phyloP scores from a whole-genome alignment of 2,329 filamentous ascomycete genomes.

The Cercospora janseana region DNA sequence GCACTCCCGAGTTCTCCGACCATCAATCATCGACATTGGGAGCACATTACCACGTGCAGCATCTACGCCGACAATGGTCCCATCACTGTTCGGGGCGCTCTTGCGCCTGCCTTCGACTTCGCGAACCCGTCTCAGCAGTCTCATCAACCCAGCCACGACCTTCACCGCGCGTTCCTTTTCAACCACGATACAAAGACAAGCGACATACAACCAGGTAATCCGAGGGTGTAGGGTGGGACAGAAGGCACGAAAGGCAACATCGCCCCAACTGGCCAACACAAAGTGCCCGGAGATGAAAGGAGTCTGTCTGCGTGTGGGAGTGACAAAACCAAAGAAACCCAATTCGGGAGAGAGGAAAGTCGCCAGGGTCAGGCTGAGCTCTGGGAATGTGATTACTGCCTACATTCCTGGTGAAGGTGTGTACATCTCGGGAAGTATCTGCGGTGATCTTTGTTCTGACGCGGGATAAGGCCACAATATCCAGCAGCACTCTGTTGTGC shows the following conservation, averaged over 20 bases:
- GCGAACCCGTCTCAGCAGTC: conserved; percentile 27
- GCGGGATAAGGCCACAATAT: conserved; percentile 74
- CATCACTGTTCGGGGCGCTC: conserved; percentile 42
- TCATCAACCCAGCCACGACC: conserved; percentile 26
- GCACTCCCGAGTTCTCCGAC: conserved; percentile 4
- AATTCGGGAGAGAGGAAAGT: conserved; percentile 98
- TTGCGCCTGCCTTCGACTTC: conserved; percentile 37
- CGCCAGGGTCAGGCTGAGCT: conserved; percentile 83
- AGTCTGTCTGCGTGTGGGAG: conserved; percentile 90
- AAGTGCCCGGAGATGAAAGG: conserved; percentile 83
- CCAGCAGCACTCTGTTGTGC: conserved; percentile 95
- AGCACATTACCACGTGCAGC: neutral
- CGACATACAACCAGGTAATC: conserved; percentile 52
- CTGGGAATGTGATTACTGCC: conserved; percentile 80
- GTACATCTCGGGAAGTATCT: conserved; percentile 24
- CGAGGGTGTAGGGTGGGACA: conserved; percentile 76
- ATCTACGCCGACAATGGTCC: conserved; percentile 37
- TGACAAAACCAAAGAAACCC: conserved; percentile 95
- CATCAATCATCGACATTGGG: conserved; percentile 4
- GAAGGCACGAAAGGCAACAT: conserved; percentile 79
- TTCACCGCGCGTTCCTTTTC: conserved; percentile 40
- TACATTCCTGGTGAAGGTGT: conserved; percentile 92
- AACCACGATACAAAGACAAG: conserved; percentile 39
- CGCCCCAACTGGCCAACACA: conserved; percentile 67
- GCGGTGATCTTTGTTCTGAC: conserved; percentile 19